Conservation (phyloP, 2,329 filamentous ascomycete genomes). For the Trichoderma koningii region DNA sequence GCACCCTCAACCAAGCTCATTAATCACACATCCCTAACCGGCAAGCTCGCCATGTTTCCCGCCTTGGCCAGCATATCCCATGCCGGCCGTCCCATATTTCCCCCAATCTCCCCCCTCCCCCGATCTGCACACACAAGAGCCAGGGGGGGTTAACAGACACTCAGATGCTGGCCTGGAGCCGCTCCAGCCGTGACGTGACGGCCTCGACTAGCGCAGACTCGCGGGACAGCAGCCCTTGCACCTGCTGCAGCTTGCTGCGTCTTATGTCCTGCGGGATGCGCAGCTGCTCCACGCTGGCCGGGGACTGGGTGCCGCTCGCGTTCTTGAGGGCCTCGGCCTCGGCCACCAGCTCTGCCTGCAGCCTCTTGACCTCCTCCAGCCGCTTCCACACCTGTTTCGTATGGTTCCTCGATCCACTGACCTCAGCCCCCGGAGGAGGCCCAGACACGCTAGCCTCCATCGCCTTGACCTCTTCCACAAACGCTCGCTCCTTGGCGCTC, state of each 20-base stretch:
- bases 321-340: conserved; percentile 51
- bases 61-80: background rate
- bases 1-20: conserved; percentile 2
- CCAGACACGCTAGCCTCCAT: conserved; percentile 56
- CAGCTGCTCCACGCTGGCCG: conserved; percentile 44
- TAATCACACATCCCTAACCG: background rate
- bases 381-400: conserved; percentile 58
- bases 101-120: background rate
- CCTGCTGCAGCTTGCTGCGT: conserved; percentile 63
- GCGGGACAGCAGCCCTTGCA: conserved; percentile 63
- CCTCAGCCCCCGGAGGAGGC: conserved; percentile 34
- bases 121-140: background rate
- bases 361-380: conserved; percentile 56
- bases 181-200: conserved; percentile 63
- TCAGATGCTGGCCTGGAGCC: conserved; percentile 47
- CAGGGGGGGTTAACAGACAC: background rate
- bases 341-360: conserved; percentile 56
- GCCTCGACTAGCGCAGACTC: conserved; percentile 70
- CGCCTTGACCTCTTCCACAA: conserved; percentile 52
- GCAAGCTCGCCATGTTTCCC: background rate
- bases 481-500: conserved; percentile 49
- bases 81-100: background rate
- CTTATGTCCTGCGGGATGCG: conserved; percentile 62
- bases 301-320: conserved; percentile 33
- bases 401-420: conserved; percentile 40